Percentiles rank a stretch among this genome's conserved stretches.
These are phyloP conservation scores for Dothideomycetidae sp. DNA, from an alignment of 2,329 filamentous ascomycete species.

Conservation along the genomic window DNA sequence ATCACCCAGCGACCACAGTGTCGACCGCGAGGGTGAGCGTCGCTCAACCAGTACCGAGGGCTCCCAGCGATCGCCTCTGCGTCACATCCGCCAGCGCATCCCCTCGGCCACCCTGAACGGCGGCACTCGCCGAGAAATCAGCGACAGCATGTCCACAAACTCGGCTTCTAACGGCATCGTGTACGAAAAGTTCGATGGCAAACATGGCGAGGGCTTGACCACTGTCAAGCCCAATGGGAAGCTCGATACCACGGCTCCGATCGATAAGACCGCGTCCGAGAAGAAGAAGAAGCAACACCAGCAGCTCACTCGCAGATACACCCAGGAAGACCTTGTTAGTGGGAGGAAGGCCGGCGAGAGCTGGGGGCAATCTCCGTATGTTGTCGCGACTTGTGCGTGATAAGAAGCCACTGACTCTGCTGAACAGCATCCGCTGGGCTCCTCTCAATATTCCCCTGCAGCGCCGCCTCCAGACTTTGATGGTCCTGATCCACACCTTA, in stretches of 20 bases:
- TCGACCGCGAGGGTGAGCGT: slow-evolving; percentile 8
- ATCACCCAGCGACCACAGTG: slow-evolving; percentile 3
- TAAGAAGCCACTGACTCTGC: slow-evolving; percentile 2
- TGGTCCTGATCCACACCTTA: slow-evolving; percentile 37
- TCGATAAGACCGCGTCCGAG: slow-evolving; percentile 12
- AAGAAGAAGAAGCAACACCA: slow-evolving; percentile 16
- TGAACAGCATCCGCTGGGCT: slow-evolving; percentile 60
- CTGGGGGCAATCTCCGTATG: slow-evolving; percentile 36
- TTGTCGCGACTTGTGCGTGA: background rate
- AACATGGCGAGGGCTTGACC: slow-evolving; percentile 32
- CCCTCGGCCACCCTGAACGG: slow-evolving; percentile 6
- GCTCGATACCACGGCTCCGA: slow-evolving; percentile 22
- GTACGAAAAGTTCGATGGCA: slow-evolving; percentile 31
- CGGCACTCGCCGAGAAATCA: slow-evolving; percentile 4
- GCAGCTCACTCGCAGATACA: slow-evolving; percentile 16
- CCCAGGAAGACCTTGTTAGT: slow-evolving; percentile 32
- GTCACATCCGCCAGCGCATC: slow-evolving; percentile 2
- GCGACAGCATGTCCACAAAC: slow-evolving; percentile 1
- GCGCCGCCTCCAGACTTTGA: slow-evolving; percentile 35
- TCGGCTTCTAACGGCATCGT: slow-evolving; percentile 19
- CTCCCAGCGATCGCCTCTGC: slow-evolving; percentile 4
- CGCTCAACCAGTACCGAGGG: slow-evolving; percentile 8
- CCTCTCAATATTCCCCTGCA: slow-evolving; percentile 56
- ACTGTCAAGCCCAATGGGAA: slow-evolving; percentile 29
- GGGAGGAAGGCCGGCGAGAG: slow-evolving; percentile 40